These are phyloP conservation scores for Fistulina hepatica DNA, from an alignment of 1,284 basidiomycete genomes.

Conservation along the genomic window DNA sequence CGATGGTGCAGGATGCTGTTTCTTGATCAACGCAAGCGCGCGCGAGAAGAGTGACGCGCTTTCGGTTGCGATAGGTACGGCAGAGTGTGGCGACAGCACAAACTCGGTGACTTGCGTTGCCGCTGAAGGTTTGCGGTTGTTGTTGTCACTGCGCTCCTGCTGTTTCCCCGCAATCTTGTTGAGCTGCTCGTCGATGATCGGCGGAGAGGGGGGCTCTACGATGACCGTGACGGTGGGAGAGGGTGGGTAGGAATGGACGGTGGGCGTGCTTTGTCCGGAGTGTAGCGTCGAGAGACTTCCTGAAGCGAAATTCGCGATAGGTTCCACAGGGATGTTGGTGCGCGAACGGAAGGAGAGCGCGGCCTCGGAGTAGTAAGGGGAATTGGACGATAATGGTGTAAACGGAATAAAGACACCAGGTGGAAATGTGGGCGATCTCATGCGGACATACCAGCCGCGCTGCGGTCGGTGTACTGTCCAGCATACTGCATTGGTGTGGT, in stretches of 20 bases:
- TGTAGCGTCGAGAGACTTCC: too few species aligned
- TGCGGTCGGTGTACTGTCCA: constrained; percentile 70
- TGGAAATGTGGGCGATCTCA: constrained; percentile 55
- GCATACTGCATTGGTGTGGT: constrained; percentile 46
- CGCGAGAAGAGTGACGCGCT: constrained; percentile 41
- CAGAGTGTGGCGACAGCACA: constrained; percentile 44
- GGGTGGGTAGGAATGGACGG: constrained; percentile 57
- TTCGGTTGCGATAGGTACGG: constrained; percentile 28
- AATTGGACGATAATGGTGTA: constrained; percentile 41
- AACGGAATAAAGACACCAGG: constrained; percentile 55
- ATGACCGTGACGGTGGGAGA: constrained; percentile 35
- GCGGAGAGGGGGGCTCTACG: constrained; percentile 35
- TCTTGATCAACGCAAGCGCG: constrained; percentile 45
- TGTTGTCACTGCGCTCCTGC: constrained; percentile 10
- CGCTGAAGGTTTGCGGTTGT: too few species aligned
- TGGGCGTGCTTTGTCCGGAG: constrained; percentile 26
- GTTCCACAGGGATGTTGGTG: constrained; percentile 28
- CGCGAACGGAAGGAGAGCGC: constrained; percentile 53
- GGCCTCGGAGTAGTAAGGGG: constrained; percentile 47
- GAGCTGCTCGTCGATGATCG: constrained; percentile 30
- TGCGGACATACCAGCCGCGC: constrained; percentile 70
- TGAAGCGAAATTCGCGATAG: constrained; percentile 24
- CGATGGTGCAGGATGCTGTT: constrained; percentile 44
- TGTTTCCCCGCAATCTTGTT: constrained; percentile 19
- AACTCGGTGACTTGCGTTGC: constrained; percentile 46